A percentile compares a stretch with the other conserved stretches of the same genome.
Conservation (phyloP, 2,329 filamentous ascomycete species). For the Microascus cirrosus region DNA sequence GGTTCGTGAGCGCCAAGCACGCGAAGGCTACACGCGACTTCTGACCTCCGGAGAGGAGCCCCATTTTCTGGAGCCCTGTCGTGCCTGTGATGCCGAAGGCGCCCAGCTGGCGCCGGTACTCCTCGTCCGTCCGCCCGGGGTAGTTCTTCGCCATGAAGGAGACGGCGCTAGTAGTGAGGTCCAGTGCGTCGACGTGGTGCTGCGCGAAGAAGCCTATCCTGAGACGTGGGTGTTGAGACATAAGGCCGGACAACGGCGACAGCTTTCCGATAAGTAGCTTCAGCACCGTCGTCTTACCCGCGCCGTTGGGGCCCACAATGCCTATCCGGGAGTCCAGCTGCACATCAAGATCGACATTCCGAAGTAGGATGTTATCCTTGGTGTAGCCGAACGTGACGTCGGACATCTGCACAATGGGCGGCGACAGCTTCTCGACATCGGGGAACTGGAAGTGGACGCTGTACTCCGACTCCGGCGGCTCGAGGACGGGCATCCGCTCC, state of each 20-base stretch:
- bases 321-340: conserved; percentile 97
- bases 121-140: conserved; percentile 85
- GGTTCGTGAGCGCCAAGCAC: conserved; percentile 86
- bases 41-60: conserved; percentile 84
- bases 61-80: conserved; percentile 95
- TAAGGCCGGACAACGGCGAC: conserved; percentile 63
- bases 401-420: conserved; percentile 96
- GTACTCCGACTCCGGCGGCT: conserved; percentile 87
- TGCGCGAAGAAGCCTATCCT: conserved; percentile 96
- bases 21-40: conserved; percentile 98
- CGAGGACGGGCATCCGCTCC: conserved; percentile 88
- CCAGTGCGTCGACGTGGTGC: conserved; percentile 93
- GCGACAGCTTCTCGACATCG: conserved; percentile 92
- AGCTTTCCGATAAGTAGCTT: conserved; percentile 92
- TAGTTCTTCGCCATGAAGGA: conserved; percentile 93
- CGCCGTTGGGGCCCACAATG: conserved; percentile 98
- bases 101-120: conserved; percentile 89
- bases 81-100: conserved; percentile 87
- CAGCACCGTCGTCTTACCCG: conserved; percentile 95
- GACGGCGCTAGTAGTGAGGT: conserved; percentile 79
- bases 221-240: conserved; percentile 79
- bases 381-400: conserved; percentile 85
- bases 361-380: conserved; percentile 66
- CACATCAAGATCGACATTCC: conserved; percentile 86
- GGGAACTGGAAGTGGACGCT: conserved; percentile 95